Conservation (phyloP, 1,284 basidiomycete species). For the Salmacisia buchloeana region DNA sequence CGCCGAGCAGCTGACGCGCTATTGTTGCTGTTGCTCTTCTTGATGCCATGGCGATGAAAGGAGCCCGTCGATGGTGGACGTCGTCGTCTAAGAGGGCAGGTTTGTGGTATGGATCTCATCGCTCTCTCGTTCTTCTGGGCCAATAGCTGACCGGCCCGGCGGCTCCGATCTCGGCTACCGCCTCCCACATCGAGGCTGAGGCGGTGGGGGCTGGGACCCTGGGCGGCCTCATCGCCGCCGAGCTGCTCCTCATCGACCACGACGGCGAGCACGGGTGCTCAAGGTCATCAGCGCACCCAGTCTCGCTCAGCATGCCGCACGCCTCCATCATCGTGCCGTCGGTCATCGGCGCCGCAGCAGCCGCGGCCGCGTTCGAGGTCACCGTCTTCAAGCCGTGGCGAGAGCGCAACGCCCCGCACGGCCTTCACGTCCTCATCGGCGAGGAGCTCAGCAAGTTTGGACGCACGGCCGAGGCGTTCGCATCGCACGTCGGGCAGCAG, state of each 20-base stretch:
- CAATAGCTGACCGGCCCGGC: too few species aligned
- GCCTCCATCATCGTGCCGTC: constrained; percentile 30
- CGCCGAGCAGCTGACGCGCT: too few species aligned
- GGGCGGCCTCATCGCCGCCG: too few species aligned
- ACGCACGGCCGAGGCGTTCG: not conserved
- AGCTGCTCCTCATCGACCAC: not conserved
- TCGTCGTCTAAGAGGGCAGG: too few species aligned
- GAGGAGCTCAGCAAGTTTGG: not conserved
- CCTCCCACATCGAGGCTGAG: too few species aligned
- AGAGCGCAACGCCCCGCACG: constrained; percentile 33
- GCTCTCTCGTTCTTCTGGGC: too few species aligned
- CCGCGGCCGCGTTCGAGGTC: constrained; percentile 34
- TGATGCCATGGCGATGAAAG: too few species aligned
- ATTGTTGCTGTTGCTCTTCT: too few species aligned
- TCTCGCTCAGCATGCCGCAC: constrained; percentile 25
- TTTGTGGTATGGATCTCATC: too few species aligned
- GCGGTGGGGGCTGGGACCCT: too few species aligned
- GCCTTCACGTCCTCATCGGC: constrained; percentile 13
- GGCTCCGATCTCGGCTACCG: too few species aligned
- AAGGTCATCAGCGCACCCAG: not conserved
- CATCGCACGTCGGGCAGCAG: not conserved
- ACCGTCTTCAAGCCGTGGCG: constrained; percentile 35
- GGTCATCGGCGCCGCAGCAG: constrained; percentile 28
- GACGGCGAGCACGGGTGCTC: not conserved
- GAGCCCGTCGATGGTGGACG: too few species aligned